These are phyloP conservation scores for Mortierella sp. DNA, from an alignment of 371 early-diverging fungal genomes.

Conservation along the genomic window DNA sequence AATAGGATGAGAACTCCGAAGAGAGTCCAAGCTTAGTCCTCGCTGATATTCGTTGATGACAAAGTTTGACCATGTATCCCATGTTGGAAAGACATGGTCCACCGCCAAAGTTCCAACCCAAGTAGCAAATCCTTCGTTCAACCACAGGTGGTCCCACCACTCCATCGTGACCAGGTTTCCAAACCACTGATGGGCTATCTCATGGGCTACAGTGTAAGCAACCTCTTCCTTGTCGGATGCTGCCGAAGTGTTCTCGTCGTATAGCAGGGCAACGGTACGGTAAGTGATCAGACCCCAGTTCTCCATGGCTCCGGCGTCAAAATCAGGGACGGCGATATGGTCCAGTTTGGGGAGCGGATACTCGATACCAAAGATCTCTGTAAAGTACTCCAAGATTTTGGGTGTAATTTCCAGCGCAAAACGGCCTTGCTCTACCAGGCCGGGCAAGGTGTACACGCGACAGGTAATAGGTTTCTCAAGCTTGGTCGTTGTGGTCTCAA, in stretches of 20 bases:
- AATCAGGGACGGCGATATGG: constrained; percentile 91
- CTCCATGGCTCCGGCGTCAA: constrained; percentile 89
- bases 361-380: constrained; percentile 83
- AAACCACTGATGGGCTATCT: constrained; percentile 96
- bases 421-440: constrained; percentile 75
- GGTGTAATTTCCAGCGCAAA: constrained; percentile 83
- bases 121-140: constrained; percentile 98
- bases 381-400: constrained; percentile 80
- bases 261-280: constrained; percentile 81
- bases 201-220: constrained; percentile 84
- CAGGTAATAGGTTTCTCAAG: constrained; percentile 71
- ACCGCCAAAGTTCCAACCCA: constrained; percentile 88
- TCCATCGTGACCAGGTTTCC: constrained; percentile 92
- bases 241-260: constrained; percentile 71
- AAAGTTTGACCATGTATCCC: constrained; percentile 86
- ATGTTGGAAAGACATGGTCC: constrained; percentile 79
- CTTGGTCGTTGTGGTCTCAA: constrained; percentile 77
- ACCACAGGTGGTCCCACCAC: constrained; percentile 95
- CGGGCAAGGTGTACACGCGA: constrained; percentile 82
- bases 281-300: constrained; percentile 96
- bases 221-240: constrained; percentile 65
- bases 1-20: constrained; percentile 86
- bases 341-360: constrained; percentile 92
- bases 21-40: constrained; percentile 80
- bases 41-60: constrained; percentile 77